Evolutionary conservation across 2,329 filamentous ascomycete genomes (phyloP), one percentile per base, ranked within the genome.

Genomic region (Exophiala calicioides): DNA sequence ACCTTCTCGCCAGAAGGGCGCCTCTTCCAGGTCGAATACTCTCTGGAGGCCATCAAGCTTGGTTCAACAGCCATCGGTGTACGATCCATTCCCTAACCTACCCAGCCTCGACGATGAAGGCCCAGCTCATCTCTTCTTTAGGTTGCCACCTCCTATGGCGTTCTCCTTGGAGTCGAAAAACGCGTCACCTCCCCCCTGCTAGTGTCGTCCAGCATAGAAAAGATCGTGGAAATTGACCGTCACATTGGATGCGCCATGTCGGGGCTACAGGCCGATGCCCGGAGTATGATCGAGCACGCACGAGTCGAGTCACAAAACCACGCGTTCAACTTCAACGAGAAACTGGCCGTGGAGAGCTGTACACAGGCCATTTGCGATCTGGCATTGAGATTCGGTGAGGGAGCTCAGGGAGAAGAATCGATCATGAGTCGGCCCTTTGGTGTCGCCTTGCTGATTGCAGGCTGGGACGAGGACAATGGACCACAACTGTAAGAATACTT

Each of bases 21-120:
- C 74, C 88, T 98, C 71, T 98, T 98, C 82, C 93, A 98, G 78
- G 93, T 98, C 78, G 93, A 98, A 86, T 98, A 98, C 83, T 97
- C 93, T 51, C 86, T 98, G 71, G 93, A 98, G 79, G 93, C 93
- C 73, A 98, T 98, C 82, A 98, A 98, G 79, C 88, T 97, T 60
- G 93, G 93, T 61, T 95, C 88, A 64, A 98, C 93, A 61, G 93
- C 93, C 66, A 98, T 98, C 75, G 93, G 93, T 63, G 90, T 84
- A 77, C 52, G 74, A 68, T 39, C 44, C 16, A 16, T 39, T 29
- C 9, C 24, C 10, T n/a, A n/a, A n/a, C n/a, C n/a, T n/a, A n/a
- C n/a, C n/a, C n/a, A n/a, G n/a, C 33, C 20, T 29, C 44, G 5
- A 13, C 3, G 30, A 32, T 16, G 18, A 9, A 30, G 16, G 20